phyloP scores from a whole-genome alignment of 495 filamentous ascomycete genomes.

The Staphylotrichum tortipilum region DNA sequence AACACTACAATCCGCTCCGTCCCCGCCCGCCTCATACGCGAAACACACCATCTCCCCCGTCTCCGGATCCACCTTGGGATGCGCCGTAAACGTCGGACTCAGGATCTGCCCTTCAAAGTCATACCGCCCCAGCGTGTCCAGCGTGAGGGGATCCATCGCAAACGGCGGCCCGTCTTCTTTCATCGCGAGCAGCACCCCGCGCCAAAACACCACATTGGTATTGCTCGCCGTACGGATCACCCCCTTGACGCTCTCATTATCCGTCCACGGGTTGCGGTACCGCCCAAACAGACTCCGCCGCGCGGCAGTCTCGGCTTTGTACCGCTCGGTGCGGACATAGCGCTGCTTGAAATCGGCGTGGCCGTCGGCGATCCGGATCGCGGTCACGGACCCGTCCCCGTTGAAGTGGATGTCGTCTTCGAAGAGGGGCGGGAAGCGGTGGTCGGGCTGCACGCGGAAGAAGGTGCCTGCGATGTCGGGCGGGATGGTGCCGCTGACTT shows the following conservation, averaged over 20 bases:
- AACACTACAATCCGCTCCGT: conserved; percentile 34
- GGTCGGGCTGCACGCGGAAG: conserved; percentile 45
- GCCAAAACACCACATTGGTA: conserved; percentile 48
- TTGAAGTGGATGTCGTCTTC: conserved; percentile 47
- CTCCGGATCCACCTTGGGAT: conserved; percentile 52
- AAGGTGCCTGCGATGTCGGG: conserved; percentile 45
- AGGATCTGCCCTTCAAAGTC: conserved; percentile 51
- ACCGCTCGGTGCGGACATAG: conserved; percentile 48
- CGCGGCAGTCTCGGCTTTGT: conserved; percentile 32
- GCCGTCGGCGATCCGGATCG: conserved; percentile 44
- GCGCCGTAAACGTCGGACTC: conserved; percentile 49
- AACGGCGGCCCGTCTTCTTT: conserved; percentile 51
- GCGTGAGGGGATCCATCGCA: conserved; percentile 46
- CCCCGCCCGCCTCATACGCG: conserved; percentile 44
- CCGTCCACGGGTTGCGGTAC: conserved; percentile 49
- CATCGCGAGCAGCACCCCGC: conserved; percentile 42
- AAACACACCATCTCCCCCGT: conserved; percentile 51
- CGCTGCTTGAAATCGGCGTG: conserved; percentile 42
- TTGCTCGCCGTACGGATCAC: conserved; percentile 44
- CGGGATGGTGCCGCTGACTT: conserved; percentile 42
- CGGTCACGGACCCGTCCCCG: conserved; percentile 40
- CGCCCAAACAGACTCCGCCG: conserved; percentile 38
- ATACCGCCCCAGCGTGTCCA: conserved; percentile 47
- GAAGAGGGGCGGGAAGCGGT: conserved; percentile 45
- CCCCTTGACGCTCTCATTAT: conserved; percentile 40